Base-by-base conservation (phyloP, 2,329 filamentous ascomycete species). In the Xylaria sp. region DNA sequence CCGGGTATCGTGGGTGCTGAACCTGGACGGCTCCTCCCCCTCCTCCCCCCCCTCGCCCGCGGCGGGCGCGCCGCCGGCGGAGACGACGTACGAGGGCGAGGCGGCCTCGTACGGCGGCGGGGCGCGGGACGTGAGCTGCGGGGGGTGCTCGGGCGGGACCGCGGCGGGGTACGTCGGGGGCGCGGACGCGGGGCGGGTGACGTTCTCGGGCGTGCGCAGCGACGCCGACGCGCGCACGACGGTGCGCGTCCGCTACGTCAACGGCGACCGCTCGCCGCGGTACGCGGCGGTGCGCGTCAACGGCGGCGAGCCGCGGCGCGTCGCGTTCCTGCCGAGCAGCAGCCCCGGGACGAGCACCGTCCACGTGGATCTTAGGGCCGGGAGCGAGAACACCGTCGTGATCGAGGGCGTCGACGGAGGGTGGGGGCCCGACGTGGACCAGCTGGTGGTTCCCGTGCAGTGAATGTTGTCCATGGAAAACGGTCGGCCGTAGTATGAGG, bases 121-220 rank as follows among this genome's bases (percentile, higher is more conserved):
- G 3, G 81, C 84, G 0, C 73, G 63, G 22, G 59, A 67, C 0
- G 65, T 83, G 3, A 66, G 71, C 0, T 88, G 84, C 66, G 70
- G 72, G 0, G 73, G 70, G 1, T 87, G 84, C 66, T 83, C 80
- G 0, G 76, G 76, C 1, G 66, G 69, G 1, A 66, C 71, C 1
- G 72, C 77, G 0, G 81, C 80, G 0, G 85, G 85, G 0, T 86
- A 82, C 29, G 72, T 82, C 2, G 85, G 85, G 0, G 81, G 82
- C 0, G 66, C 73, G 0, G 63, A 72, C 0, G 71, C 69, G 0
- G 81, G 80, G 0, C 76, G 71, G 0, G 69, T 84, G 2, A 76
- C 75, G 0, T 81, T 87, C 44, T 63, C 65, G 0, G 70, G 70
- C 4, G 73, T 86, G 2, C 70, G 69, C 16, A 78, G 77, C 44